Base-by-base conservation (phyloP, 1,284 basidiomycete genomes). In the Wallemia mellicola region DNA sequence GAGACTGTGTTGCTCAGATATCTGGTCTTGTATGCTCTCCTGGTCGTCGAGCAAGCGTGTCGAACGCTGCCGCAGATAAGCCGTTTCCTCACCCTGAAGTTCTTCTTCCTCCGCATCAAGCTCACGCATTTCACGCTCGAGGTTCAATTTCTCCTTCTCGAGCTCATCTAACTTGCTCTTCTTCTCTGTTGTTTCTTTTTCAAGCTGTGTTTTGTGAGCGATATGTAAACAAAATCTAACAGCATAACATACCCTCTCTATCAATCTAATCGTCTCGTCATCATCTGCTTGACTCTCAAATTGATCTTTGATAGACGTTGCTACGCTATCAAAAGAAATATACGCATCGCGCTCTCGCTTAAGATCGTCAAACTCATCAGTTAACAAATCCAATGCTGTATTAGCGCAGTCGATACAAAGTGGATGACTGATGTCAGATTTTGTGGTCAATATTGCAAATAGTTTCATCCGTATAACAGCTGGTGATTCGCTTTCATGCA, bases 371-470 rank as follows among this genome's bases (percentile, higher is more conserved):
- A 95, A 76, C 67, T 89, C 82, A 54, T 78, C 77, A 65, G 83
- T 80, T 59, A 96, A 78, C 28, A 79, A 78, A 2, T 75, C 74
- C 55, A 92, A 77, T 55, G 95, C 72, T 59, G 83, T 77, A 65
- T 85, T 81, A 1, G 89, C 87, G 69, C 94, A 99, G 66, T 94
- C 88, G 1, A 82, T 79, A 68, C 94, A 99, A 11, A 99, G 76
- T 1, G 94, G 94, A 69, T 98, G 92, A 68, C 92, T 86, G 59
- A 94, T 77, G 54, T 86, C 82, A 58, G 86, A 84, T 54, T 80
- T 75, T 58, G 79, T 78, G 2, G 84, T 84, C 26, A 91, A 74
- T 54, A 89, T 71, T 65, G 82, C 79, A 67, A 89, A 83, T 28
- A 92, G 74, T 28, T 57, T 48, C 9, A 48, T 48, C 14, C 38